phyloP scores from a whole-genome alignment of 805 yeast species.

The Henningerozyma blattae region DNA sequence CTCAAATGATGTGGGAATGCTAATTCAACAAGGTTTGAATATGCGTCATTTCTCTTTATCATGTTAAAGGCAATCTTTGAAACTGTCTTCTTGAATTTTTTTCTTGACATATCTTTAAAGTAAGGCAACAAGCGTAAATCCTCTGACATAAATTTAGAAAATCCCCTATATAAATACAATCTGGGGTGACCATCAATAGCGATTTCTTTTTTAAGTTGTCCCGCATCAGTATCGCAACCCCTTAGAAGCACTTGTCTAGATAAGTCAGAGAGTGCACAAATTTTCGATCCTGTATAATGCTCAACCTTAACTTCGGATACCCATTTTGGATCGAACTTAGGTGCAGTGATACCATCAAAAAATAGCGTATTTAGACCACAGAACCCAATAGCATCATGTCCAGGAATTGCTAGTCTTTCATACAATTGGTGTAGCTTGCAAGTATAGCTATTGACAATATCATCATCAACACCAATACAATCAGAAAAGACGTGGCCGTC shows the following conservation, averaged over 20 bases:
- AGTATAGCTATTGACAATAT: conserved; percentile 38
- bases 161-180: conserved; percentile 42
- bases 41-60: conserved; percentile 55
- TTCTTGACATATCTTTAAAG: conserved; percentile 30
- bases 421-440: conserved; percentile 33
- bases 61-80: conserved; percentile 49
- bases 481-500: conserved; percentile 59
- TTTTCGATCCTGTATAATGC: conserved; percentile 30
- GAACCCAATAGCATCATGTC: conserved; percentile 26
- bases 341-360: conserved; percentile 20
- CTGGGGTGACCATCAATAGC: conserved; percentile 43
- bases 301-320: conserved; percentile 20
- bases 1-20: conserved; percentile 48
- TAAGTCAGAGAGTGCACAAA: conserved; percentile 27
- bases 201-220: conserved; percentile 52
- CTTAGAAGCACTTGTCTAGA: conserved; percentile 32
- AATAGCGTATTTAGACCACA: conserved; percentile 31
- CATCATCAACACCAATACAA: conserved; percentile 51
- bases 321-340: conserved; percentile 19
- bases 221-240: conserved; percentile 42
- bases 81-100: conserved; percentile 37
- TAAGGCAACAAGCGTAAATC: conserved; percentile 36
- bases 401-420: conserved; percentile 23
- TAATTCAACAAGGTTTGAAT: conserved; percentile 48
- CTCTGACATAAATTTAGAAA: conserved; percentile 47